These are phyloP conservation scores for Endotrypanum monterogeii DNA, from an alignment of 208 protist species.

Conservation along the genomic window DNA sequence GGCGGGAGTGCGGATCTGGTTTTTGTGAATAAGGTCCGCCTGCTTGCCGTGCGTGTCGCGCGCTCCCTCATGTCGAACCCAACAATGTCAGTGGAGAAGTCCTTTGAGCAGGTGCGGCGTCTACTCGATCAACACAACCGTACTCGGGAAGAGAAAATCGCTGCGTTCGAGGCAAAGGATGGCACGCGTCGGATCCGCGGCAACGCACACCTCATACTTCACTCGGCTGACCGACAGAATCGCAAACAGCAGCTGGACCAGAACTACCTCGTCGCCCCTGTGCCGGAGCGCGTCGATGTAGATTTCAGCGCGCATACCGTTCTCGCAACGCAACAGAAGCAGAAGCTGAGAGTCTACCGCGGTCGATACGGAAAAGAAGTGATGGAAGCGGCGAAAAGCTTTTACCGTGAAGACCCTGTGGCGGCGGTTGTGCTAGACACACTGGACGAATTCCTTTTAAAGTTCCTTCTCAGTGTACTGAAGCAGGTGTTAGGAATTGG, in stretches of 20 bases:
- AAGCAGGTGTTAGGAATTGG: slow-evolving; percentile 88
- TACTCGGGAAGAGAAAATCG: slow-evolving; percentile 80
- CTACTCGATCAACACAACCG: slow-evolving; percentile 75
- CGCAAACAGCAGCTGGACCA: slow-evolving; percentile 65
- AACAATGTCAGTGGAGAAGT: slow-evolving; percentile 74
- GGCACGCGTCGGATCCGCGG: slow-evolving; percentile 85
- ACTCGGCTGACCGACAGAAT: slow-evolving; percentile 45
- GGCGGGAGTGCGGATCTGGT: slow-evolving; percentile 70
- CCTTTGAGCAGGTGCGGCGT: slow-evolving; percentile 62
- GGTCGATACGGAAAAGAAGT: slow-evolving; percentile 83
- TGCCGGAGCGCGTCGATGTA: slow-evolving; percentile 84
- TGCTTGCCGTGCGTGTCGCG: slow-evolving; percentile 81
- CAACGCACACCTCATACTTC: slow-evolving; percentile 70
- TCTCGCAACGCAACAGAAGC: slow-evolving; percentile 88
- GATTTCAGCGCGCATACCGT: slow-evolving; percentile 89
- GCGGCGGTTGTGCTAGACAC: slow-evolving; percentile 87
- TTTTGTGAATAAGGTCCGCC: slow-evolving; percentile 88
- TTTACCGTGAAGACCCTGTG: slow-evolving; percentile 85
- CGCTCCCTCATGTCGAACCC: slow-evolving; percentile 83
- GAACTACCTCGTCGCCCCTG: slow-evolving; percentile 73
- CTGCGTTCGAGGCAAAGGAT: slow-evolving; percentile 86
- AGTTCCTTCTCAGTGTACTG: slow-evolving; percentile 83
- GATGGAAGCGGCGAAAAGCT: slow-evolving; percentile 78
- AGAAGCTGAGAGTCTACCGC: slow-evolving; percentile 85
- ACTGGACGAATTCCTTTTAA: slow-evolving; percentile 89